Conservation (phyloP, 2,329 filamentous ascomycete genomes). For the Aureobasidium sp. region DNA sequence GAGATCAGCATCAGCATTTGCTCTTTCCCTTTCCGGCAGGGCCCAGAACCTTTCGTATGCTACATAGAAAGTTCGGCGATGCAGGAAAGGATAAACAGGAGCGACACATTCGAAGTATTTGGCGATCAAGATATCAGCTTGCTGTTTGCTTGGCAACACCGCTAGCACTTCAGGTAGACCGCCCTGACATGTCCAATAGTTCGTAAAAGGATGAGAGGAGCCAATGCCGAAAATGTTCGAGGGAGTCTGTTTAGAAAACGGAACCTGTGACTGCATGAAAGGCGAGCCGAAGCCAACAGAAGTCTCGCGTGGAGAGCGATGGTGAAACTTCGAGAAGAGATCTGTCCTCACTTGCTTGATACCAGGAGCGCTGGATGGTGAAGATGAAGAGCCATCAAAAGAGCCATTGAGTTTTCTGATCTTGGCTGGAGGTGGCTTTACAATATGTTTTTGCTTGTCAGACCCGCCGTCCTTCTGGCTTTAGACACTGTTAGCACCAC, state of each 20-base stretch:
- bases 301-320: conserved; percentile 4
- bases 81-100: conserved; percentile 74
- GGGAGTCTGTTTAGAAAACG: conserved; percentile 62
- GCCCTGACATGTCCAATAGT: conserved; percentile 73
- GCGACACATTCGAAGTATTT: conserved; percentile 59
- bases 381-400: conserved; percentile 10
- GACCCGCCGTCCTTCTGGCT: neutral
- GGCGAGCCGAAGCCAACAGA: conserved; percentile 39
- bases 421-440: conserved; percentile 31
- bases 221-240: conserved; percentile 78
- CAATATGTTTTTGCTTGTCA: conserved; percentile 21
- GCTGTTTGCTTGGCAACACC: conserved; percentile 67
- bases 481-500: neutral
- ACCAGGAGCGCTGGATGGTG: neutral
- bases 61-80: conserved; percentile 66
- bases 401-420: conserved; percentile 25
- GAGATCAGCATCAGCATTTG: conserved; percentile 58
- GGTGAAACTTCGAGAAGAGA: conserved; percentile 11
- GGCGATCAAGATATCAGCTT: conserved; percentile 61
- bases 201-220: conserved; percentile 70
- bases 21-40: conserved; percentile 50
- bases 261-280: conserved; percentile 62
- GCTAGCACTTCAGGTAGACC: conserved; percentile 68
- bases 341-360: conserved; percentile 11
- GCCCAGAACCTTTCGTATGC: conserved; percentile 77